Percentiles rank a stretch among this genome's conserved stretches.
phyloP scores from a whole-genome alignment of 2,329 filamentous ascomycete species.

The Beauveria bassiana region DNA sequence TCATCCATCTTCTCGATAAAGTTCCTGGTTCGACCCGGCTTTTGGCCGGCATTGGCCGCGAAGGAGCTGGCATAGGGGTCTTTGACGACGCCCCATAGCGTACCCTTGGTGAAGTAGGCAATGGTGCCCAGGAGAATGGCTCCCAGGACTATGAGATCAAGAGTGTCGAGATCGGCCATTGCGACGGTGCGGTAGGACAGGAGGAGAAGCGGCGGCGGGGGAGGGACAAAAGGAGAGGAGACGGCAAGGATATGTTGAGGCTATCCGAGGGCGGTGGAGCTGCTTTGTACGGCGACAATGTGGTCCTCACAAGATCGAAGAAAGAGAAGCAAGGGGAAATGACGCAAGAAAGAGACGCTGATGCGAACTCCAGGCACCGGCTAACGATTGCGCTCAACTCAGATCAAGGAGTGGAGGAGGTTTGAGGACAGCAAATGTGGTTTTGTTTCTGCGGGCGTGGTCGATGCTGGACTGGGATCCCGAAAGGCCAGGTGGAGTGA shows the following conservation, averaged over 20 bases:
- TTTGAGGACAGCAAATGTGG: not conserved
- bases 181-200: constrained; percentile 21
- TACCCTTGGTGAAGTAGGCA: constrained; percentile 97
- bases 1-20: constrained; percentile 96
- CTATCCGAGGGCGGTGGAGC: not conserved
- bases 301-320: not conserved
- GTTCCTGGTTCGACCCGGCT: constrained; percentile 79
- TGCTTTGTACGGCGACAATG: not conserved
- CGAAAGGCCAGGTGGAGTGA: constrained; percentile 4
- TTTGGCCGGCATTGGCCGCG: constrained; percentile 61
- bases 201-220: not conserved
- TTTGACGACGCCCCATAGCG: constrained; percentile 80
- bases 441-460: not conserved
- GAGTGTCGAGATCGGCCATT: constrained; percentile 94
- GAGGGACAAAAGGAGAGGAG: not conserved
- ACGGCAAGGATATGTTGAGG: not conserved
- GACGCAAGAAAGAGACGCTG: not conserved
- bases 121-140: constrained; percentile 77
- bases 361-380: not conserved
- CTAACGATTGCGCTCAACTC: not conserved
- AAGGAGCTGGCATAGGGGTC: constrained; percentile 80
- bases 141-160: constrained; percentile 88
- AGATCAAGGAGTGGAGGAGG: not conserved
- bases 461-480: constrained; percentile 5
- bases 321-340: not conserved